These are phyloP conservation scores for Gypsophila paniculata DNA, from an alignment of 179 eudicot genomes.

Conservation along the genomic window DNA sequence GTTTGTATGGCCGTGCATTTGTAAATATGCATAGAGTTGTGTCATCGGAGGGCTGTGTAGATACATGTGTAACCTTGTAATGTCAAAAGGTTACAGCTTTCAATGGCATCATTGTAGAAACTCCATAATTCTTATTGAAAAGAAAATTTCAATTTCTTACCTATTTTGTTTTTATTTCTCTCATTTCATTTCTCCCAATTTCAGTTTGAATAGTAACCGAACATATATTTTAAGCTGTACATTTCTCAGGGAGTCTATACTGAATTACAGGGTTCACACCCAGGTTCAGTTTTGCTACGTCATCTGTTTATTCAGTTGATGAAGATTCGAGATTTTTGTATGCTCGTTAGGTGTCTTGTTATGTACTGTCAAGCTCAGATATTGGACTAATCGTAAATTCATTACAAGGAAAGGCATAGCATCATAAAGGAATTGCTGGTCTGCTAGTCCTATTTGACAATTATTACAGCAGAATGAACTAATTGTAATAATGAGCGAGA, in stretches of 20 bases:
- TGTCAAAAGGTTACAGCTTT: slow-evolving; percentile 15
- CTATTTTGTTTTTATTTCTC: not conserved
- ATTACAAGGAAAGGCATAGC: not conserved
- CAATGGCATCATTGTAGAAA: slow-evolving; percentile 13
- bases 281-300: not conserved
- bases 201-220: no score
- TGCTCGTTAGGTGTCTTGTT: not conserved
- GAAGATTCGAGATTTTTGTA: not conserved
- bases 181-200: no score
- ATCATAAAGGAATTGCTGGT: no score
- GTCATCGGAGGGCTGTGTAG: slow-evolving; percentile 18
- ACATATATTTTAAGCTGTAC: not conserved
- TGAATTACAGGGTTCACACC: not conserved
- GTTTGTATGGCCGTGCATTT: slow-evolving; percentile 16
- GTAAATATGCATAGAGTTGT: slow-evolving; percentile 23
- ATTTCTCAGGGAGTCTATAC: not conserved
- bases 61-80: slow-evolving; percentile 10
- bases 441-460: no score
- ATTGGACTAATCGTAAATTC: not conserved
- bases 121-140: slow-evolving; percentile 10
- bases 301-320: not conserved
- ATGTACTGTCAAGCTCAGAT: not conserved
- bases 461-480: not conserved
- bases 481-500: not conserved
- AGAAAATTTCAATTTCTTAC: not conserved